Evolutionary conservation across 2,329 filamentous ascomycete genomes (phyloP), one percentile per base, ranked within the genome.

Genomic region (Penicillium glabrum): DNA sequence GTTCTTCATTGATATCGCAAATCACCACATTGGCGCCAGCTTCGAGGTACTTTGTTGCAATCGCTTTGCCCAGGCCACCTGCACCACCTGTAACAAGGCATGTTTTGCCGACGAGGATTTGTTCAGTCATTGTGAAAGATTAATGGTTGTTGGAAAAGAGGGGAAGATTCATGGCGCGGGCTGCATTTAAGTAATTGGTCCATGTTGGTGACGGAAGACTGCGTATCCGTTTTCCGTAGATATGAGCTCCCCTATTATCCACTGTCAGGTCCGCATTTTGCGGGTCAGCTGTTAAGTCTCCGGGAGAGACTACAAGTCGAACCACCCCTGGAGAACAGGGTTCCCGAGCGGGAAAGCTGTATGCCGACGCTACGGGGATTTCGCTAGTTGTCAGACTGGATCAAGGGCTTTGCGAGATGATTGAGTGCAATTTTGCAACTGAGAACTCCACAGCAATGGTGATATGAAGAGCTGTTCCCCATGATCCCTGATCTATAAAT

Each of bases 21-120:
- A 76, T 70, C 2, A 72, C 69, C 24, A 77, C 73, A 49, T 68
- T 74, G 52, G 73, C 74, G n/a, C 72, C 72, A 29, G 71, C 70
- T 23, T 67, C 62, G 11, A 75, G 67, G 44, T 71, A 70, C 3
- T 66, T 61, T 5, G 67, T 67, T 6, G 73, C 67, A 27, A 73
- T 75, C n/a, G 69, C 71, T 55, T 73, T 73, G 49, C 74, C 74
- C 14, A 77, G 67, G 5, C 74, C 74, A 21, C 72, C 65, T 4
- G 64, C 74, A 8, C 68, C 73, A n/a, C 74, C 74, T 5, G 73
- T 76, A 24, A 76, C 58, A 21, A 72, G 67, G 26, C 64, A 67
- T 8, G 64, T 67, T 49, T 70, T 70, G 19, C 64, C 66, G 16
- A 60, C 50, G 14, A 69, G 61, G 11, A 60, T 50, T 46, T 62